Evolutionary conservation across 2,329 filamentous ascomycete genomes (phyloP).

Genomic region (Hypoxylon sp.): DNA sequence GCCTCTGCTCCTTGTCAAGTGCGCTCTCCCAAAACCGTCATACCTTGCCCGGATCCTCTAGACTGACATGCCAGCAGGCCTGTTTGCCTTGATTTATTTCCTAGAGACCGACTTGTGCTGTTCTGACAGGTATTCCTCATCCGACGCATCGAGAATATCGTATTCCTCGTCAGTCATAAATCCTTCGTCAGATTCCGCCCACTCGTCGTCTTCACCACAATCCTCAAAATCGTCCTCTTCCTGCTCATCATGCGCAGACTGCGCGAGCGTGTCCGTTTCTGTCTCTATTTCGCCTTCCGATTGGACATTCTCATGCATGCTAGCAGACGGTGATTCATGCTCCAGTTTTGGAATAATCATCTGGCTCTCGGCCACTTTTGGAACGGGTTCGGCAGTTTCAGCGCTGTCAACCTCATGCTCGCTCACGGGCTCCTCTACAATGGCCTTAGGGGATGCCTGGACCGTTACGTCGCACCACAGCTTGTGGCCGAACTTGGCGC

Average conservation of each 20-base stretch:
- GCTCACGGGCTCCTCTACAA: slow-evolving; percentile 56
- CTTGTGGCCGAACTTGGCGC: slow-evolving; percentile 89
- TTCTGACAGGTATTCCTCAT: slow-evolving; percentile 82
- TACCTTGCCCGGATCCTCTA: not conserved
- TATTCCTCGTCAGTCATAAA: slow-evolving; percentile 99
- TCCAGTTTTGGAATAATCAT: slow-evolving; percentile 99
- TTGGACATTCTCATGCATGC: slow-evolving; percentile 78
- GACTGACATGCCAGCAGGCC: not conserved
- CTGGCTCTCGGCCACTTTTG: slow-evolving; percentile 65
- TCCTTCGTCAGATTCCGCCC: slow-evolving; percentile 75
- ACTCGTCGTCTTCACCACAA: slow-evolving; percentile 71
- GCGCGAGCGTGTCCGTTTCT: slow-evolving; percentile 56
- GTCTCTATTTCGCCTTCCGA: slow-evolving; percentile 68
- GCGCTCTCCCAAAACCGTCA: not conserved
- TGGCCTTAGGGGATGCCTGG: slow-evolving; percentile 71
- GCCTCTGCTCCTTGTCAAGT: slow-evolving; percentile 16
- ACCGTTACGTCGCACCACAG: slow-evolving; percentile 95
- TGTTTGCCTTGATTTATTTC: slow-evolving; percentile 45
- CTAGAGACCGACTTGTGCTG: slow-evolving; percentile 59
- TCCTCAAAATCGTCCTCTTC: slow-evolving; percentile 69
- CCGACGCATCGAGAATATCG: slow-evolving; percentile 94
- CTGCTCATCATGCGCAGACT: slow-evolving; percentile 48
- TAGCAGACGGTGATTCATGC: slow-evolving; percentile 89
- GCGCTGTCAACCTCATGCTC: slow-evolving; percentile 41
- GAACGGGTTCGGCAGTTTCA: slow-evolving; percentile 27